phyloP scores from a whole-genome alignment of 352 stramenopile genomes.

The Globisporangium mamillatum region DNA sequence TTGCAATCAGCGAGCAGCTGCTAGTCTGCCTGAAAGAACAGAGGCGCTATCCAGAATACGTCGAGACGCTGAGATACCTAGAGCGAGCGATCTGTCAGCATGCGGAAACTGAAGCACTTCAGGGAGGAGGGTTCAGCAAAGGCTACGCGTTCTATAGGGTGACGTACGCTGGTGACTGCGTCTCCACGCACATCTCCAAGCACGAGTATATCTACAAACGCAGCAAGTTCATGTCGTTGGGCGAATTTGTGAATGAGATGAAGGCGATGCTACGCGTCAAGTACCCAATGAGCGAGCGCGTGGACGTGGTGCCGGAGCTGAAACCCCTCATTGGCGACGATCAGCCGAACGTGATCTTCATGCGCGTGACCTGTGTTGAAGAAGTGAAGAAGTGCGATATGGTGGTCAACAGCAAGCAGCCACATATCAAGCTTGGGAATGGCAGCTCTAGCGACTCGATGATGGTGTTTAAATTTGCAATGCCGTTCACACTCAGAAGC shows the following conservation, averaged over 20 bases:
- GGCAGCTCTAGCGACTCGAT: background rate
- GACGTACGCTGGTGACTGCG: slow-evolving; percentile 45
- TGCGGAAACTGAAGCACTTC: slow-evolving; percentile 19
- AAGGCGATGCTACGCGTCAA: slow-evolving; percentile 51
- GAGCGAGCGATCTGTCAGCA: slow-evolving; percentile 30
- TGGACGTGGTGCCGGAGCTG: slow-evolving; percentile 54
- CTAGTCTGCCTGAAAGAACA: slow-evolving; percentile 35
- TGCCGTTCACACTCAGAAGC: slow-evolving; percentile 45
- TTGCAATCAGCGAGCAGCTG: slow-evolving; percentile 56
- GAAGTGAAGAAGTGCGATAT: slow-evolving; percentile 6
- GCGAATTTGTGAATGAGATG: slow-evolving; percentile 64
- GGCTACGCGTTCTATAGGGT: slow-evolving; percentile 58
- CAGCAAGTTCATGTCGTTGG: slow-evolving; percentile 59
- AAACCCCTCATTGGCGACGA: slow-evolving; percentile 40
- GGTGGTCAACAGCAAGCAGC: background rate
- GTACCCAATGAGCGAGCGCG: slow-evolving; percentile 51
- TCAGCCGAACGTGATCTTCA: slow-evolving; percentile 58
- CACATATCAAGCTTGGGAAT: background rate
- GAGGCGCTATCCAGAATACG: slow-evolving; percentile 42
- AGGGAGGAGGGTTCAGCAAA: background rate
- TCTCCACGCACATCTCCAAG: slow-evolving; percentile 35
- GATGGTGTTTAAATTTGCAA: slow-evolving; percentile 43
- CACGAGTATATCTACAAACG: slow-evolving; percentile 78
- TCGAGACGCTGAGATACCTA: slow-evolving; percentile 44
- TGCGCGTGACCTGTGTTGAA: slow-evolving; percentile 39